A percentile compares a stretch with the other conserved stretches of the same genome.
Evolutionary conservation across 2,329 filamentous ascomycete genomes (phyloP).

Genomic region (Podosphaera xanthii): DNA sequence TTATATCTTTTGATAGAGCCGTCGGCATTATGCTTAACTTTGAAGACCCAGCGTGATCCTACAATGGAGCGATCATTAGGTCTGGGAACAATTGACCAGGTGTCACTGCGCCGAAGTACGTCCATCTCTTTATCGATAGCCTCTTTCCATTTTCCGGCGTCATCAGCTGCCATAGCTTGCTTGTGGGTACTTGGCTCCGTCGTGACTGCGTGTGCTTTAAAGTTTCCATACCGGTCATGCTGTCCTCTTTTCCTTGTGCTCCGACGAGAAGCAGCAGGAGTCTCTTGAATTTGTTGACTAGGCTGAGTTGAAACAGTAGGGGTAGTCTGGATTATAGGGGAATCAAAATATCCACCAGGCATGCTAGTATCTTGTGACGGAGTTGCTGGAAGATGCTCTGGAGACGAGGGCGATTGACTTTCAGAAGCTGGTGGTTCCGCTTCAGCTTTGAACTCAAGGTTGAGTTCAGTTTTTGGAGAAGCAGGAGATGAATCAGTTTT

Average conservation of each 20-base stretch:
- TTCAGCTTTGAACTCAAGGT: background rate
- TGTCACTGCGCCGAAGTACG: background rate
- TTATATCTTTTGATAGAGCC: background rate
- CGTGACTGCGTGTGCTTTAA: background rate
- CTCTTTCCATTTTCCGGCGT: background rate
- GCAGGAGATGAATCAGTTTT: background rate
- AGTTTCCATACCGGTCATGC: background rate
- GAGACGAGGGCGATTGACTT: background rate
- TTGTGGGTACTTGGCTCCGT: background rate
- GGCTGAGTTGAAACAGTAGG: background rate
- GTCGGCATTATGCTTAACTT: background rate
- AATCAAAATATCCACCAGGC: background rate
- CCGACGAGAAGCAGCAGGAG: background rate
- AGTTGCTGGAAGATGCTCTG: background rate
- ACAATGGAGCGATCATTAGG: background rate
- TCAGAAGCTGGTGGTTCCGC: background rate
- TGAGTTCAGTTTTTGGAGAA: background rate
- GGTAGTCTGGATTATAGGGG: background rate
- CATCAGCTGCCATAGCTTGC: background rate
- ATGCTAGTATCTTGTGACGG: background rate
- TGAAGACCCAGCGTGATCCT: background rate
- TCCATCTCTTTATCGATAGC: conserved; percentile 1
- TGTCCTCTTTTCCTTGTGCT: background rate
- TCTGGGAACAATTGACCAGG: background rate
- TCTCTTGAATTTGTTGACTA: background rate